These are phyloP conservation scores for Candida sithepensis DNA, from an alignment of 805 yeast genomes.

Conservation along the genomic window DNA sequence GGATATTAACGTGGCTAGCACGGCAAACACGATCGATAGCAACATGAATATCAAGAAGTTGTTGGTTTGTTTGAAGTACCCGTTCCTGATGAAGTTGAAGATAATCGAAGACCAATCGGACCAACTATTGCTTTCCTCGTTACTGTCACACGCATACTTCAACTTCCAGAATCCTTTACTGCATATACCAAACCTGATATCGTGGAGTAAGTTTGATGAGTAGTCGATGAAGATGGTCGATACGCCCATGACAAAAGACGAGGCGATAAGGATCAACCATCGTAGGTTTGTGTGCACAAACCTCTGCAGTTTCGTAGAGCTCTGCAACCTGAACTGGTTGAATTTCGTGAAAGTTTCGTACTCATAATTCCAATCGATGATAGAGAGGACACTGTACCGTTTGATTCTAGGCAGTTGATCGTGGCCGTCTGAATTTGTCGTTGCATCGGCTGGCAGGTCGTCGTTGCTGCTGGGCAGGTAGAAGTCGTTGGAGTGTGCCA, in stretches of 20 bases:
- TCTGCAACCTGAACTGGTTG: conserved; percentile 6
- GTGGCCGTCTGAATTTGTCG: not conserved
- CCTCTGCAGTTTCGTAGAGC: conserved; percentile 3
- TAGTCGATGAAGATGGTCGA: conserved; percentile 48
- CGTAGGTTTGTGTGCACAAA: conserved; percentile 28
- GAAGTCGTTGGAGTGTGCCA: not conserved
- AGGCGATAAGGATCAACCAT: conserved; percentile 46
- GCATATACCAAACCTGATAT: conserved; percentile 52
- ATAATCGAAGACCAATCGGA: conserved; percentile 32
- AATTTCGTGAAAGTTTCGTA: conserved; percentile 21
- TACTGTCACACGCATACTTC: conserved; percentile 32
- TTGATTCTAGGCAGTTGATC: conserved; percentile 3
- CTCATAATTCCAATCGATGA: conserved; percentile 53
- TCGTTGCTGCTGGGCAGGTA: not conserved
- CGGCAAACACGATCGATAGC: conserved; percentile 37
- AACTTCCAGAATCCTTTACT: conserved; percentile 25
- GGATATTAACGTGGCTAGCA: conserved; percentile 33
- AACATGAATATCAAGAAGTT: conserved; percentile 36
- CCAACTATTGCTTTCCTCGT: too few species aligned
- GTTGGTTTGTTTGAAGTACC: conserved; percentile 16
- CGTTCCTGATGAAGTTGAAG: conserved; percentile 27
- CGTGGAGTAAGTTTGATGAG: conserved; percentile 46
- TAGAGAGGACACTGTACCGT: conserved; percentile 37
- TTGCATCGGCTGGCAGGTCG: not conserved
- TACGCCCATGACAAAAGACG: conserved; percentile 46